phyloP scores from a whole-genome alignment of 768 basidiomycete species.

The Dacryopinax primogenitus region DNA sequence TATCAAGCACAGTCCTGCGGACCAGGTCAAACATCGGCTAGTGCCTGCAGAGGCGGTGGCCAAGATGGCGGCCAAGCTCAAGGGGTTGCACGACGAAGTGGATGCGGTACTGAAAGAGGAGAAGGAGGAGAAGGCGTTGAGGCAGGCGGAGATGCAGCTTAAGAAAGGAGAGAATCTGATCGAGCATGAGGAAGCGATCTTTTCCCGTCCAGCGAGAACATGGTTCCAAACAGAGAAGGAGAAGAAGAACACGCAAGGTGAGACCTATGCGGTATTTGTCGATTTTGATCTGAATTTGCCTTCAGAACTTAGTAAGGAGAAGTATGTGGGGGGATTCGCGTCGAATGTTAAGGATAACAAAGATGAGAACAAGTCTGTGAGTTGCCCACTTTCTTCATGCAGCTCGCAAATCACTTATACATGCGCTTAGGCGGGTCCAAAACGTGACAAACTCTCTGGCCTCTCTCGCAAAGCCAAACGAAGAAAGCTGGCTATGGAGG shows the following conservation, averaged over 20 bases:
- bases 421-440: constrained; percentile 33
- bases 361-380: constrained; percentile 23
- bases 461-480: constrained; percentile 79
- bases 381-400: constrained; percentile 22
- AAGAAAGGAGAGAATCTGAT: constrained; percentile 92
- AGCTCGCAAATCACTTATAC: neutral
- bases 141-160: constrained; percentile 90
- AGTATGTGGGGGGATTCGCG: constrained; percentile 49
- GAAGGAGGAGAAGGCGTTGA: constrained; percentile 86
- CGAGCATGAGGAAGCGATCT: constrained; percentile 85
- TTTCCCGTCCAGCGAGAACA: constrained; percentile 84
- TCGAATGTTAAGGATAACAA: constrained; percentile 31
- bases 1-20: constrained; percentile 74
- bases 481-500: constrained; percentile 72
- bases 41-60: constrained; percentile 62
- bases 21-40: constrained; percentile 79
- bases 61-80: constrained; percentile 58
- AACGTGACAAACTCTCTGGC: constrained; percentile 66
- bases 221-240: constrained; percentile 93
- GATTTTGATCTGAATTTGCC: constrained; percentile 10
- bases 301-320: constrained; percentile 60
- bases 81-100: constrained; percentile 62
- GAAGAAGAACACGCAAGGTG: constrained; percentile 69
- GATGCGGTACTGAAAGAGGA: constrained; percentile 74
- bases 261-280: constrained; percentile 8